A percentile compares a stretch with the other conserved stretches of the same genome.
Conservation (phyloP, 2,329 filamentous ascomycete genomes). For the Monilinia polystroma region DNA sequence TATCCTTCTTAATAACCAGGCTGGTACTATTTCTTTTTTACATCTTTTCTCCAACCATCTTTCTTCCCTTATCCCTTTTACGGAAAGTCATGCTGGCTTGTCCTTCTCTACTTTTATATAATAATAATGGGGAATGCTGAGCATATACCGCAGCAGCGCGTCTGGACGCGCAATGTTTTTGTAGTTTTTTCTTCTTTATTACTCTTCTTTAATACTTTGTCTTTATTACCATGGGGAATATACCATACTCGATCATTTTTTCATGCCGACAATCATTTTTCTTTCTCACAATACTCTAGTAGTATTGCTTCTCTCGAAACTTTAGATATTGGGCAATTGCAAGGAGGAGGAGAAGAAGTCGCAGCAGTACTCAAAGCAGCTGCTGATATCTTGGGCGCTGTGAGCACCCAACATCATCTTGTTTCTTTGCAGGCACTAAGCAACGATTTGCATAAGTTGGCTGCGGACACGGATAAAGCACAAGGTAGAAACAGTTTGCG, state of each 20-base stretch:
- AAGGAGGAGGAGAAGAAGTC: conserved; percentile 4
- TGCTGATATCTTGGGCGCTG: conserved; percentile 13
- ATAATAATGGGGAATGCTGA: conserved; percentile 22
- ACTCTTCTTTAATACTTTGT: conserved; percentile 20
- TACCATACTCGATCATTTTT: conserved; percentile 10
- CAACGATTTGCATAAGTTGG: conserved; percentile 20
- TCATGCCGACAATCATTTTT: not conserved
- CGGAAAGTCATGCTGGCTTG: conserved; percentile 7
- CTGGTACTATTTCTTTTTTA: not conserved
- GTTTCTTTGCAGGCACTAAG: conserved; percentile 15
- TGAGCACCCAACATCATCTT: conserved; percentile 14
- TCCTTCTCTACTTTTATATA: not conserved
- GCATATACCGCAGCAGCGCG: conserved; percentile 17
- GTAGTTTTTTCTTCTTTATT: conserved; percentile 18
- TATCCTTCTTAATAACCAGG: conserved; percentile 2
- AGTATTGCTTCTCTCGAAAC: conserved; percentile 6
- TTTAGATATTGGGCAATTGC: not conserved
- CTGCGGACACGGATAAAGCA: conserved; percentile 6
- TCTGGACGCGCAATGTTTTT: conserved; percentile 20
- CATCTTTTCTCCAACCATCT: not conserved
- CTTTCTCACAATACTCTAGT: not conserved
- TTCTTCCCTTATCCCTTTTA: not conserved
- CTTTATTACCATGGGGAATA: conserved; percentile 18
- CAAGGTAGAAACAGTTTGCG: not conserved
- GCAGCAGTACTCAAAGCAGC: conserved; percentile 6